Base-by-base conservation (phyloP, 805 yeast species). In the Candida gorgasii region DNA sequence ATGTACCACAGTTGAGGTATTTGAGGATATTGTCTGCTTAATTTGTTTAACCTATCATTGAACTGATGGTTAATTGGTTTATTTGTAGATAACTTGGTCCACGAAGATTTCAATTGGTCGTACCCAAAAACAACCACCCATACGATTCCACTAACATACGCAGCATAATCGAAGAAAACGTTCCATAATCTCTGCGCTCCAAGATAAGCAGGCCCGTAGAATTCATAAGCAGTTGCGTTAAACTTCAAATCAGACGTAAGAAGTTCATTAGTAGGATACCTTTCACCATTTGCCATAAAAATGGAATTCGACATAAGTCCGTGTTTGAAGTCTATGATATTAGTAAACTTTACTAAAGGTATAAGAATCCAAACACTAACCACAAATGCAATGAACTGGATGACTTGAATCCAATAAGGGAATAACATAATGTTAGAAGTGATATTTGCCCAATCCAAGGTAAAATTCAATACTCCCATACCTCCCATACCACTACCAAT, bases 401-500 rank as follows among this genome's bases (percentile, higher is more conserved):
- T 62, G 13, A 69, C 69, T 40, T 72, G 76, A 13, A 77, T 71
- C 79, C 79, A 75, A 52, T 75, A 76, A 0, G 80, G 80, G 37
- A 65, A 64, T 49, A 75, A 50, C 78, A 76, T 69, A 32, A 76
- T 76, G 5, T 61, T 53, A 0, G 78, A 73, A 1, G 80, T 72
- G 39, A 76, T 73, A 48, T 76, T 76, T 41, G 78, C 72, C 80
- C 80, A 76, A 46, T 76, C 80, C 23, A 76, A 58, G 1, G 79
- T 61, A 17, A 75, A 55, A 46, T 76, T 76, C 42, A 75, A 52
- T 24, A 76, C 54, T 5, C 80, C 80, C 65, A 74, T 65, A 1
- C 80, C 80, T 2, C 79, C 80, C 38, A 76, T 50, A 0, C 80
- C 80, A n/a, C 76, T 69, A 4, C 80, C 80, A 8, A 75, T 49